Evolutionary conservation across 441 rosid species (phyloP).

Genomic region (Omphalea diandra): DNA sequence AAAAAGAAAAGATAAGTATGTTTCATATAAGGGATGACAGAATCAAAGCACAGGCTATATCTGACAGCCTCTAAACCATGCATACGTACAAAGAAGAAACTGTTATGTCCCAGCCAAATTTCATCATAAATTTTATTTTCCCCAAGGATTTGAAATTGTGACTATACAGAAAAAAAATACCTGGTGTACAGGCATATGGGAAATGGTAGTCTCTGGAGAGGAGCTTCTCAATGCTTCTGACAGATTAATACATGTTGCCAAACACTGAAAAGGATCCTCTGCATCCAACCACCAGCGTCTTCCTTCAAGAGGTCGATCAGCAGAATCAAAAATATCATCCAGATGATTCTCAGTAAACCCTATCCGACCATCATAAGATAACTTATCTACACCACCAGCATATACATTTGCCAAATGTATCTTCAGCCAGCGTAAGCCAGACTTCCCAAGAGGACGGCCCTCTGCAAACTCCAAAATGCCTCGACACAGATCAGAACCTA

Average conservation of each 20-base stretch:
- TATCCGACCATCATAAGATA: slow-evolving; percentile 72
- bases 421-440: slow-evolving; percentile 91
- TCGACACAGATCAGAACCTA: slow-evolving; percentile 97
- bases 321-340: slow-evolving; percentile 90
- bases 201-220: slow-evolving; percentile 63
- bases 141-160: slow-evolving; percentile 5
- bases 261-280: slow-evolving; percentile 98
- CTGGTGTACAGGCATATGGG: slow-evolving; percentile 94
- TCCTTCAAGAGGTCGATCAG: slow-evolving; percentile 94
- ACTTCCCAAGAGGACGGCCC: slow-evolving; percentile 85
- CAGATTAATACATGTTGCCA: slow-evolving; percentile 84
- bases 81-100: background rate
- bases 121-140: slow-evolving; percentile 1
- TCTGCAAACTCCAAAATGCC: slow-evolving; percentile 95
- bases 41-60: background rate
- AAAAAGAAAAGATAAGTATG: slow-evolving; percentile 20
- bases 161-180: slow-evolving; percentile 36
- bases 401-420: slow-evolving; percentile 93
- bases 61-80: slow-evolving; percentile 10
- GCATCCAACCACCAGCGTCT: slow-evolving; percentile 93
- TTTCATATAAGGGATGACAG: slow-evolving; percentile 8
- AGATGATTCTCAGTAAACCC: slow-evolving; percentile 85
- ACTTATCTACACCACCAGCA: slow-evolving; percentile 95
- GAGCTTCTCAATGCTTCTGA: slow-evolving; percentile 93
- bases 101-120: background rate